Base-by-base conservation (phyloP, 2,329 filamentous ascomycete species). In the Dothideomycetes sp. region DNA sequence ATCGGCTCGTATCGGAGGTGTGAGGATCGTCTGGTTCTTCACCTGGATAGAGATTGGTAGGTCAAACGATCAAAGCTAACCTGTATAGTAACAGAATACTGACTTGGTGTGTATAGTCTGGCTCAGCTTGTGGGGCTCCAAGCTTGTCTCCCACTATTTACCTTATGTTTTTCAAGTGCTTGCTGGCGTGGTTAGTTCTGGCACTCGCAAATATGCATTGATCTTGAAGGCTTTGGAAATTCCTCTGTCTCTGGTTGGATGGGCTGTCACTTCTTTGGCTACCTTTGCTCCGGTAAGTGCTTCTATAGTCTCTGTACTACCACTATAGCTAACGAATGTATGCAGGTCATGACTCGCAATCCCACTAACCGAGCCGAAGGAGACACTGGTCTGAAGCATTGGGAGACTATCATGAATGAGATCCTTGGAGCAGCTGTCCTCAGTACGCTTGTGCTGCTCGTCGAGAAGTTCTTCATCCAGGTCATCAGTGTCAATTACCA, bases 401-500 rank as follows among this genome's bases (percentile, higher is more conserved):
- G 76, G 76, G 63, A 73, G 49, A 59, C 55, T 24, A 68, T 69
- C 7, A 61, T 88, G 49, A 72, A 73, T 47, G 75, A 73, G 36
- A 68, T 89, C 12, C 65, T 89, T 4, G 75, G 73, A 16, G 79
- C 82, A 2, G 61, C 74, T 19, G 73, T 87, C 34, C 73, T 82
- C 31, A 81, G 78, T 8, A 75, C 80, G 0, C 69, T 81, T 36
- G 72, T 89, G 14, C 78, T 84, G 44, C 70, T 89, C 12, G 76
- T 66, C n/a, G 84, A 91, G 60, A 86, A 85, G 60, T 68, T 80
- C 43, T 69, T 89, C 47, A 79, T 91, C 24, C 84, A 89, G 60
- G 69, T 89, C 44, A 87, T 91, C 56, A 84, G 81, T 54, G 83
- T 91, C 58, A 81, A 81, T 45, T 91, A 91, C 57, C 84, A 91